Evolutionary conservation across 305 asterid species (phyloP), one percentile per base, ranked within the genome.

Genomic region (Rubia tinctorum): DNA sequence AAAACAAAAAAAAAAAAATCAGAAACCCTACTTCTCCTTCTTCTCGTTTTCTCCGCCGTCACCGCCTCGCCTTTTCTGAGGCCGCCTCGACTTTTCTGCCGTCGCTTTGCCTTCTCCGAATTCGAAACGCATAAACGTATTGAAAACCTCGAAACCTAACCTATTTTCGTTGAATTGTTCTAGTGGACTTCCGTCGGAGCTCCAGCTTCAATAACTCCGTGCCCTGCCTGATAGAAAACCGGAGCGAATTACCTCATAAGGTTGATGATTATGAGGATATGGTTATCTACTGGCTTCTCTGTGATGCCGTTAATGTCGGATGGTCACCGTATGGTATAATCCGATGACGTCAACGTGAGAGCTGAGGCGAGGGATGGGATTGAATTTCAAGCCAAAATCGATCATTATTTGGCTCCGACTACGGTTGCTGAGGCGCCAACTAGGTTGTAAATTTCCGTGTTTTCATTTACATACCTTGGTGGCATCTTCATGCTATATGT

Each of bases 231-330:
- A 85, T 91, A 25, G 96, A 93, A 15, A 89, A 84, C 0, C 91
- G 96, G 98, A 96, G 97, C 20, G 98, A 88, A 61, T 81, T 93
- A 88, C 97, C 97, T 73, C 84, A 91, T 20, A 93, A 88, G 80
- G 91, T 89, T 51, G 96, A 91, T 67, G 98, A 93, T 73, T 78
- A 93, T 0, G 96, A 93, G 23, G 98, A 93, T 27, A 93, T 93
- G 98, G 93, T 93, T 14, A 89, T 93, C 30, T 93, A 93, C 53
- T 90, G 93, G 8, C 72, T 93, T 17, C 62, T 93, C 18, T 89
- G 88, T 3, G 98, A 90, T 79, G 98, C 98, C 72, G 88, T 93
- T 61, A 89, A 68, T 3, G 83, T 80, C 43, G 98, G 98, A 43
- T 93, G 98, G 97, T 84, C 82, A 51, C 98, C 98, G 77, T 90